phyloP scores from a whole-genome alignment of 805 yeast species.

The Naumovozyma dairenensis region DNA sequence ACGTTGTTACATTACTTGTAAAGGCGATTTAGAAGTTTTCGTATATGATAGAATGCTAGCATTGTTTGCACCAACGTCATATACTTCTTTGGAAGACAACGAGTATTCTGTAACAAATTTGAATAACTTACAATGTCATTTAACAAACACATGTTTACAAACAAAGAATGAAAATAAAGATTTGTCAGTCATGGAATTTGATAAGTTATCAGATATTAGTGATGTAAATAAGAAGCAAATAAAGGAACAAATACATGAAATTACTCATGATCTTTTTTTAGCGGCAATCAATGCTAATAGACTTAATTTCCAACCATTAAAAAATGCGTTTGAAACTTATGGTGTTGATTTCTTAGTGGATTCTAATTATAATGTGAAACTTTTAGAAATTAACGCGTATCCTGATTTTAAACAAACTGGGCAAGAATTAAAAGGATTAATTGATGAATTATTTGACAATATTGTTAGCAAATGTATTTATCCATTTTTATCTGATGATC shows the following conservation, averaged over 20 bases:
- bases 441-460: conserved; percentile 55
- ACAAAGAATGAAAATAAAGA: conserved; percentile 34
- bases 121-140: conserved; percentile 56
- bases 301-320: conserved; percentile 73
- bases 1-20: conserved; percentile 70
- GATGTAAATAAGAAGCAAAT: conserved; percentile 33
- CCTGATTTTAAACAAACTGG: conserved; percentile 98
- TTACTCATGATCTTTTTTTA: conserved; percentile 59
- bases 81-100: conserved; percentile 24
- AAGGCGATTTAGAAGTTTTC: conserved; percentile 64
- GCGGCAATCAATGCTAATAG: conserved; percentile 79
- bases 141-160: conserved; percentile 92
- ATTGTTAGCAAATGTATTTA: conserved; percentile 40
- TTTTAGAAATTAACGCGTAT: conserved; percentile 83
- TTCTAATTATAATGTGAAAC: conserved; percentile 39
- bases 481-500: conserved; percentile 35
- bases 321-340: conserved; percentile 74
- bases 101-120: conserved; percentile 26
- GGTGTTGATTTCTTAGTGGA: conserved; percentile 85
- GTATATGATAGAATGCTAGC: conserved; percentile 77
- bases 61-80: conserved; percentile 54
- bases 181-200: conserved; percentile 54
- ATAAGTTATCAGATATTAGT: conserved; percentile 39
- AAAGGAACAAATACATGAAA: conserved; percentile 44
- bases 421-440: conserved; percentile 51